Evolutionary conservation across 2,329 filamentous ascomycete genomes (phyloP).

Genomic region (Aspergillus novoparasiticus): DNA sequence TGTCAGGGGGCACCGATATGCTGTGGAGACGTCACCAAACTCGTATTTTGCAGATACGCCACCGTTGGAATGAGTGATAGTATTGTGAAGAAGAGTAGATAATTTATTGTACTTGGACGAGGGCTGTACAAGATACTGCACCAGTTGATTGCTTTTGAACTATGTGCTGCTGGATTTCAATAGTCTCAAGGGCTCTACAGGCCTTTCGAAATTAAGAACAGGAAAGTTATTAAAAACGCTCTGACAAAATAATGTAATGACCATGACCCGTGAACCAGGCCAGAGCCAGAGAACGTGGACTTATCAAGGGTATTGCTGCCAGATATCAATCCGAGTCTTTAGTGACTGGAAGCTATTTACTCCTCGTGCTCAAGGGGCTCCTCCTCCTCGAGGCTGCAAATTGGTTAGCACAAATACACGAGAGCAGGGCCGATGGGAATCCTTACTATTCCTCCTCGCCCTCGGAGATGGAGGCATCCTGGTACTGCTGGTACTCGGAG

Average conservation of each 20-base stretch:
- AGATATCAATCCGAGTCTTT: conserved; percentile 31
- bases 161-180: conserved; percentile 36
- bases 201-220: conserved; percentile 37
- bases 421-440: background rate
- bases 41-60: conserved; percentile 18
- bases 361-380: conserved; percentile 72
- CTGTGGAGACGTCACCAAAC: background rate
- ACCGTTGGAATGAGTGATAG: background rate
- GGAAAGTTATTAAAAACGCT: conserved; percentile 40
- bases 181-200: conserved; percentile 22
- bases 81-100: background rate
- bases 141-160: conserved; percentile 32
- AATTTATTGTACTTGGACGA: background rate
- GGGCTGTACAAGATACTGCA: background rate
- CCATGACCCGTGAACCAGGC: conserved; percentile 24
- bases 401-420: conserved; percentile 22
- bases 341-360: conserved; percentile 47
- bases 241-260: conserved; percentile 38
- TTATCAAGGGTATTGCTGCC: conserved; percentile 42
- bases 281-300: conserved; percentile 36
- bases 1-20: conserved; percentile 16
- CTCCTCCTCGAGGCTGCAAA: conserved; percentile 70
- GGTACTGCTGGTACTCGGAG: conserved; percentile 99
- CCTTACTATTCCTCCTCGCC: conserved; percentile 86
- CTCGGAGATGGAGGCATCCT: conserved; percentile 96